phyloP scores from a whole-genome alignment of 2,329 filamentous ascomycete species.

The Rhytidhysteron rufulum region DNA sequence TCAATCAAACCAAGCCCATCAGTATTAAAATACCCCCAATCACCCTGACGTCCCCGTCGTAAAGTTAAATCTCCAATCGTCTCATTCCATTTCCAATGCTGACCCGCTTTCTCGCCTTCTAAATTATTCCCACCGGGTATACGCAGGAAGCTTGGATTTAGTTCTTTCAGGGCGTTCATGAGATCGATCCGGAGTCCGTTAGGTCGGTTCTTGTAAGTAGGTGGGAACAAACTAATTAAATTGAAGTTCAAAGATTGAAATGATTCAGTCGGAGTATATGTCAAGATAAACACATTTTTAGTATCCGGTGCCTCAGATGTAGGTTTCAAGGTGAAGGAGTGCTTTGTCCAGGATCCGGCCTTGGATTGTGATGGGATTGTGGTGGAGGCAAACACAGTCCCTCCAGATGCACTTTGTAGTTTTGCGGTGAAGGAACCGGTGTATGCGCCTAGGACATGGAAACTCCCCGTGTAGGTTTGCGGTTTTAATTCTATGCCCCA shows the following conservation, averaged over 20 bases:
- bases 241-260: conserved; percentile 5
- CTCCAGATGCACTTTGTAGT: conserved; percentile 3
- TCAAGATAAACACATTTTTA: conserved; percentile 7
- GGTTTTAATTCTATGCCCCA: conserved; percentile 8
- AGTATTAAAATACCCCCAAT: conserved; percentile 61
- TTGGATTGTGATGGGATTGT: conserved; percentile 1
- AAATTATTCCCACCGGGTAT: conserved; percentile 62
- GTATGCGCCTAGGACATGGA: conserved; percentile 8
- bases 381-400: conserved; percentile 4
- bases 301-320: conserved; percentile 5
- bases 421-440: conserved; percentile 5
- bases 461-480: conserved; percentile 5
- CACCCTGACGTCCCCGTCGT: conserved; percentile 52
- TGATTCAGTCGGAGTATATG: conserved; percentile 3
- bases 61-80: conserved; percentile 52
- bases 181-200: conserved; percentile 6
- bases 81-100: conserved; percentile 47
- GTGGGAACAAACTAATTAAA: conserved; percentile 6
- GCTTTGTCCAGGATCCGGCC: neutral
- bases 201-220: conserved; percentile 6
- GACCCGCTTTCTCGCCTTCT: conserved; percentile 40
- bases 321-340: conserved; percentile 1
- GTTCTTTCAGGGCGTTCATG: conserved; percentile 45
- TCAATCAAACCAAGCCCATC: conserved; percentile 61
- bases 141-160: conserved; percentile 57